phyloP scores from a whole-genome alignment of 2,329 filamentous ascomycete species.

The Verticillium klebahnii region DNA sequence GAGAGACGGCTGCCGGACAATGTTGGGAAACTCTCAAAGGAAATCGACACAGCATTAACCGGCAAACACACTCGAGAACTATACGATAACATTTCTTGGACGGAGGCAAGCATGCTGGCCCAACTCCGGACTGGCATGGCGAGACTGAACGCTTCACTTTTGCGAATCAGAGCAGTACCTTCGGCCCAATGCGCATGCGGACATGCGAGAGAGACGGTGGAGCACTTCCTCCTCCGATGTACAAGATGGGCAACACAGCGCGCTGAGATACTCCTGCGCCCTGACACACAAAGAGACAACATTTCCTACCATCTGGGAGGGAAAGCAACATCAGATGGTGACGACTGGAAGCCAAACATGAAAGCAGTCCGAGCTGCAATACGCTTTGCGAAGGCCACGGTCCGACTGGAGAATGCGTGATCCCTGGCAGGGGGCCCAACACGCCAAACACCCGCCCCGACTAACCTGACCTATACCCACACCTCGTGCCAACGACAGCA shows the following conservation, averaged over 20 bases:
- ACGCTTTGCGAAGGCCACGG: slow-evolving; percentile 22
- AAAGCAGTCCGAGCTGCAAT: slow-evolving; percentile 21
- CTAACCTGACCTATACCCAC: slow-evolving; percentile 2
- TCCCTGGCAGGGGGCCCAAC: neutral
- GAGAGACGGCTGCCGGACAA: slow-evolving; percentile 9
- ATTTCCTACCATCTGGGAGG: neutral
- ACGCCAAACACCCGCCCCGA: slow-evolving; percentile 1
- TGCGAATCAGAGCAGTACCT: slow-evolving; percentile 5
- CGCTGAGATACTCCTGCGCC: neutral
- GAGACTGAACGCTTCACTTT: slow-evolving; percentile 14
- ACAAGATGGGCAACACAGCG: slow-evolving; percentile 17
- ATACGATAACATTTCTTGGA: slow-evolving; percentile 13
- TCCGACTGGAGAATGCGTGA: slow-evolving; percentile 13
- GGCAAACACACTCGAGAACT: slow-evolving; percentile 12
- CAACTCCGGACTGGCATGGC: slow-evolving; percentile 14
- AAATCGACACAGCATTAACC: slow-evolving; percentile 11
- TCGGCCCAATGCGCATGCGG: slow-evolving; percentile 8
- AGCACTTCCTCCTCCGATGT: slow-evolving; percentile 22
- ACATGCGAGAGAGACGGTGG: slow-evolving; percentile 17
- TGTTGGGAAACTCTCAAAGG: slow-evolving; percentile 12
- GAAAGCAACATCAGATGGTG: slow-evolving; percentile 9
- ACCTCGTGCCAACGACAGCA: slow-evolving; percentile 4
- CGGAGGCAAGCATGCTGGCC: slow-evolving; percentile 14
- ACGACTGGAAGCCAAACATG: slow-evolving; percentile 22
- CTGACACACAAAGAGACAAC: slow-evolving; percentile 2